A percentile compares a stretch with the other conserved stretches of the same genome.
These are phyloP conservation scores for Pseudocercospora fuligena DNA, from an alignment of 2,329 filamentous ascomycete genomes.

Conservation along the genomic window DNA sequence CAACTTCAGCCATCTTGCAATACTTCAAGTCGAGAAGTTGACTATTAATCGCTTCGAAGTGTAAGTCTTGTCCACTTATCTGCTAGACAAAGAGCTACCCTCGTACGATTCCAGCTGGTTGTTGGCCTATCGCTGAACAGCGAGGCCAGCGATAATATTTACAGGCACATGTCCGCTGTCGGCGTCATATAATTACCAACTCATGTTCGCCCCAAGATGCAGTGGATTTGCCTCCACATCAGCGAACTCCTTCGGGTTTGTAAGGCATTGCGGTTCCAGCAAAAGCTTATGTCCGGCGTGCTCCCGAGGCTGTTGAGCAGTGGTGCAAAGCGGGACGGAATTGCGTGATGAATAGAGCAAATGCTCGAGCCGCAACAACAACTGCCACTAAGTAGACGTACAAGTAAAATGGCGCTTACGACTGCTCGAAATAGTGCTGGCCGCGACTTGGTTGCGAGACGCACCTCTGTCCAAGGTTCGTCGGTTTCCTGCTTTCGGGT, in stretches of 20 bases:
- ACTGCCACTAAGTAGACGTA: neutral
- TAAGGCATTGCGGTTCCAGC: neutral
- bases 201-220: neutral
- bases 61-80: neutral
- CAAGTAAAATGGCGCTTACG: neutral
- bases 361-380: neutral
- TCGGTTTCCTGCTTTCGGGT: conserved; percentile 17
- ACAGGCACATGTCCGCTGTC: neutral
- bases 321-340: conserved; percentile 8
- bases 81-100: conserved; percentile 8
- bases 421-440: neutral
- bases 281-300: conserved; percentile 3
- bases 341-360: conserved; percentile 3
- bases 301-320: neutral
- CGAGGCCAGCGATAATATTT: neutral
- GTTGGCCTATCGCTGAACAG: conserved; percentile 13
- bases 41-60: neutral
- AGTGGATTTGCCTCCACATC: neutral
- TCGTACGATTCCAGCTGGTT: conserved; percentile 1
- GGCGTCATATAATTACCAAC: neutral
- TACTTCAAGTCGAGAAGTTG: neutral
- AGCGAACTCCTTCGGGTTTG: neutral
- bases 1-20: conserved; percentile 19
- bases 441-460: neutral
- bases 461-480: conserved; percentile 5